Conservation (phyloP, 2,329 filamentous ascomycete species). For the Ciborinia camelliae region DNA sequence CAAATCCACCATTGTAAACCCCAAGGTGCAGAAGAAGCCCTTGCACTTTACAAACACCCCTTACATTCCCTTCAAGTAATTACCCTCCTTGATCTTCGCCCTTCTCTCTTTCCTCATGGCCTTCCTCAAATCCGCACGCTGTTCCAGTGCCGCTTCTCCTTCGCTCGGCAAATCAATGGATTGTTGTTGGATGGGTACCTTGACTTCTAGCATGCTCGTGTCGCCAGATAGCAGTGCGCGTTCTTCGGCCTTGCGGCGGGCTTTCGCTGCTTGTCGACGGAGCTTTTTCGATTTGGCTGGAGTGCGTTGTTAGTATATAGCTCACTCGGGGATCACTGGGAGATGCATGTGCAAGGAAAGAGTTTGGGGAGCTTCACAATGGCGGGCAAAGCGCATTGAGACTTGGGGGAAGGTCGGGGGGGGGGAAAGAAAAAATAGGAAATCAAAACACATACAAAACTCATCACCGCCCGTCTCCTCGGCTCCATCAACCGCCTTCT, state of each 20-base stretch:
- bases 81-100: slow-evolving; percentile 76
- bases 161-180: slow-evolving; percentile 63
- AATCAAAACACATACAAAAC: slow-evolving; percentile 61
- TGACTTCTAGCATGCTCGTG: slow-evolving; percentile 60
- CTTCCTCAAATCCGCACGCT: slow-evolving; percentile 62
- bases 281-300: slow-evolving; percentile 83
- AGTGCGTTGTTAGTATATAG: slow-evolving; percentile 12
- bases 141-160: slow-evolving; percentile 45
- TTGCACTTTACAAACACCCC: not conserved
- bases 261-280: slow-evolving; percentile 66
- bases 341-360: not conserved
- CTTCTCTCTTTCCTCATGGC: slow-evolving; percentile 73
- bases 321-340: too few relatives aligned
- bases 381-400: not conserved
- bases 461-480: slow-evolving; percentile 62
- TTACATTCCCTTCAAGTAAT: slow-evolving; percentile 77
- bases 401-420: not conserved
- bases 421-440: not conserved
- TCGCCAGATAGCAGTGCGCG: slow-evolving; percentile 62
- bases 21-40: not conserved
- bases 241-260: slow-evolving; percentile 54
- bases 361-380: not conserved
- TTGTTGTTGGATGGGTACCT: slow-evolving; percentile 75
- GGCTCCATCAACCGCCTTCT: slow-evolving; percentile 50
- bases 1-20: not conserved